phyloP scores from a whole-genome alignment of 768 basidiomycete species.

The Agaricus subrufescens region DNA sequence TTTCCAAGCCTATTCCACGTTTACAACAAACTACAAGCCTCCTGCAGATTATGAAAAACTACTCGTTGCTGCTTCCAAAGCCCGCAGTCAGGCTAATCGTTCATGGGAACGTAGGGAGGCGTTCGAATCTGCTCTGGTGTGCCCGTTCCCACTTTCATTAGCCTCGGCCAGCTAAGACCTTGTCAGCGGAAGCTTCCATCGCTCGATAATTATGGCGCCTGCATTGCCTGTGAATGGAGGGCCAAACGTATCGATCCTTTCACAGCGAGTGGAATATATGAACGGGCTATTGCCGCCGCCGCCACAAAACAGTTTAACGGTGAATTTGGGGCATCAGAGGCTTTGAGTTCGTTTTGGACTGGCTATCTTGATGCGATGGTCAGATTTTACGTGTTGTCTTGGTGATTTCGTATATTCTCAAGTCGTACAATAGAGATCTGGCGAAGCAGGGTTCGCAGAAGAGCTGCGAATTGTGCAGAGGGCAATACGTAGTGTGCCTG shows the following conservation, averaged over 20 bases:
- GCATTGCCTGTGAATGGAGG: slow-evolving; percentile 59
- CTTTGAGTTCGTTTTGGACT: slow-evolving; percentile 64
- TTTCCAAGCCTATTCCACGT: slow-evolving; percentile 81
- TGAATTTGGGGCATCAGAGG: slow-evolving; percentile 52
- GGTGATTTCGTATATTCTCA: neutral
- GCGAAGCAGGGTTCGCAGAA: slow-evolving; percentile 35
- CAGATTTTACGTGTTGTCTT: slow-evolving; percentile 15
- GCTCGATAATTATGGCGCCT: slow-evolving; percentile 57
- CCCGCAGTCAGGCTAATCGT: slow-evolving; percentile 54
- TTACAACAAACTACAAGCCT: slow-evolving; percentile 76
- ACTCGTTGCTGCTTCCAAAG: slow-evolving; percentile 74
- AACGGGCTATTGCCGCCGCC: slow-evolving; percentile 73
- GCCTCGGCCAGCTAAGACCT: neutral
- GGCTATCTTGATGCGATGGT: slow-evolving; percentile 72
- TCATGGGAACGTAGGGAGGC: slow-evolving; percentile 60
- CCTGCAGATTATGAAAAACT: slow-evolving; percentile 72
- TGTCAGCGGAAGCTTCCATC: slow-evolving; percentile 33
- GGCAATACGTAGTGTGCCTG: slow-evolving; percentile 69
- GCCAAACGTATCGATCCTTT: slow-evolving; percentile 55
- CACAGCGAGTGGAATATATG: slow-evolving; percentile 56
- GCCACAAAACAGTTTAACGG: slow-evolving; percentile 53
- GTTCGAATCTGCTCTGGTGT: slow-evolving; percentile 57
- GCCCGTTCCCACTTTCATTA: slow-evolving; percentile 12
- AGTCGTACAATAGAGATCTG: slow-evolving; percentile 34
- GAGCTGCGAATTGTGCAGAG: slow-evolving; percentile 44